A percentile compares a stretch with the other conserved stretches of the same genome.
These are phyloP conservation scores for Chrysopogon serrulatus DNA, from an alignment of 176 grass and related monocot genomes.

Conservation along the genomic window DNA sequence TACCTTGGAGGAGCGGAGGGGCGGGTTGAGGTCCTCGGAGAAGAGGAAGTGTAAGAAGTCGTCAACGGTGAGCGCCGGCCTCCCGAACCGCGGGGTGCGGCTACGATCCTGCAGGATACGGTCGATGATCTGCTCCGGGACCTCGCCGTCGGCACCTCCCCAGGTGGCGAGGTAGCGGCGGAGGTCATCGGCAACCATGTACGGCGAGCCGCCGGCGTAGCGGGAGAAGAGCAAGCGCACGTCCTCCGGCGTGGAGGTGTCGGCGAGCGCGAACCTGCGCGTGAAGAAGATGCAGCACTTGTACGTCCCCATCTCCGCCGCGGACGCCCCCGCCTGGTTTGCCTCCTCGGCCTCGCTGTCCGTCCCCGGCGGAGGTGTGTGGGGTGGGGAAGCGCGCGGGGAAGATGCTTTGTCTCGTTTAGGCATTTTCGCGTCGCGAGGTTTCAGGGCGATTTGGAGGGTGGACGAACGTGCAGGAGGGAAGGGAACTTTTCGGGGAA, in stretches of 20 bases:
- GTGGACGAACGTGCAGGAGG: background rate
- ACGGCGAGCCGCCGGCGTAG: slow-evolving; percentile 42
- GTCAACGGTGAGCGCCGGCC: slow-evolving; percentile 51
- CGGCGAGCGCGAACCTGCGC: slow-evolving; percentile 54
- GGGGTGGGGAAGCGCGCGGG: slow-evolving; percentile 7
- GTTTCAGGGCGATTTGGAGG: slow-evolving; percentile 28
- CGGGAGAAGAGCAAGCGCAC: slow-evolving; percentile 50
- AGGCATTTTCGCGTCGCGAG: slow-evolving; percentile 31
- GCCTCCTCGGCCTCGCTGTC: slow-evolving; percentile 8
- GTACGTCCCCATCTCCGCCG: slow-evolving; percentile 56
- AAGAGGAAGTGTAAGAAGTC: slow-evolving; percentile 78
- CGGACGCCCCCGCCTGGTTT: background rate
- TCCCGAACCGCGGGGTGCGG: slow-evolving; percentile 43
- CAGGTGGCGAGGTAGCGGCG: slow-evolving; percentile 50
- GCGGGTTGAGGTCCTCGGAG: slow-evolving; percentile 77
- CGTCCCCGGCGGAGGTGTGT: slow-evolving; percentile 34
- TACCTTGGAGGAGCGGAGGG: slow-evolving; percentile 48
- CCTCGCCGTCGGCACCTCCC: slow-evolving; percentile 25
- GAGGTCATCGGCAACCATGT: slow-evolving; percentile 68
- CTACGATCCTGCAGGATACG: slow-evolving; percentile 49
- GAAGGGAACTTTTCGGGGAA: background rate
- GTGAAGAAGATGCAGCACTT: slow-evolving; percentile 89
- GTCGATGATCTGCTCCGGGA: slow-evolving; percentile 54
- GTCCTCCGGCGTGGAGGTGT: slow-evolving; percentile 61
- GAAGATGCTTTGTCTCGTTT: slow-evolving; percentile 9